Evolutionary conservation across 2,329 filamentous ascomycete species (phyloP).

Genomic region (Ophiocordyceps camponoti-saundersi): DNA sequence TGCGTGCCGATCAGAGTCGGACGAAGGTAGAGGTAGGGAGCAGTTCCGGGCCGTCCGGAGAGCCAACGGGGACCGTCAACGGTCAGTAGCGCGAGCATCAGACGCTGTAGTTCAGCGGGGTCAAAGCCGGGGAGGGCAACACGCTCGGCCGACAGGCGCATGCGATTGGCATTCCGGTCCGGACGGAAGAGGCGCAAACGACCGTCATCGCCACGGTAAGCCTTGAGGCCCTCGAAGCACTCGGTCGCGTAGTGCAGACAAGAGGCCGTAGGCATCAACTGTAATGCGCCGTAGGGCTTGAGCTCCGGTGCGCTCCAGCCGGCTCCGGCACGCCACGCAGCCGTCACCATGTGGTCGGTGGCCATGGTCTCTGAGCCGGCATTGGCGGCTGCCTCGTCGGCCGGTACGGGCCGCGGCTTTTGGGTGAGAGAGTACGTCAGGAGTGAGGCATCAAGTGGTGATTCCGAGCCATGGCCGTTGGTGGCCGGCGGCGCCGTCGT

Average conservation of each 20-base stretch:
- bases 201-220: conserved; percentile 63
- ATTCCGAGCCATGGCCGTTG: conserved; percentile 9
- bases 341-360: conserved; percentile 83
- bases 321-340: conserved; percentile 41
- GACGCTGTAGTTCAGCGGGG: conserved; percentile 52
- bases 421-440: conserved; percentile 36
- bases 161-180: conserved; percentile 51
- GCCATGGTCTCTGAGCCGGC: conserved; percentile 35
- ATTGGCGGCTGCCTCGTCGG: conserved; percentile 26
- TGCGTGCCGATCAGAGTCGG: conserved; percentile 78
- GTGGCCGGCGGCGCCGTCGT: conserved; percentile 16
- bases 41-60: conserved; percentile 44
- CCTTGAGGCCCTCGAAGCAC: conserved; percentile 76
- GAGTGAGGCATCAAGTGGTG: conserved; percentile 44
- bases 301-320: conserved; percentile 65
- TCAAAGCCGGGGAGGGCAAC: conserved; percentile 63
- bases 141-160: conserved; percentile 40
- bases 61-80: conserved; percentile 68
- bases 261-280: conserved; percentile 65
- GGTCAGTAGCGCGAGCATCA: conserved; percentile 54
- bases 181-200: conserved; percentile 65
- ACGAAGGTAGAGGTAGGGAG: conserved; percentile 66
- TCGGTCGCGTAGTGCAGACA: conserved; percentile 80
- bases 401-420: conserved; percentile 32
- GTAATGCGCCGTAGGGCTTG: conserved; percentile 59